Base-by-base conservation (phyloP, 179 eudicot genomes). In the Carnegiea gigantea region DNA sequence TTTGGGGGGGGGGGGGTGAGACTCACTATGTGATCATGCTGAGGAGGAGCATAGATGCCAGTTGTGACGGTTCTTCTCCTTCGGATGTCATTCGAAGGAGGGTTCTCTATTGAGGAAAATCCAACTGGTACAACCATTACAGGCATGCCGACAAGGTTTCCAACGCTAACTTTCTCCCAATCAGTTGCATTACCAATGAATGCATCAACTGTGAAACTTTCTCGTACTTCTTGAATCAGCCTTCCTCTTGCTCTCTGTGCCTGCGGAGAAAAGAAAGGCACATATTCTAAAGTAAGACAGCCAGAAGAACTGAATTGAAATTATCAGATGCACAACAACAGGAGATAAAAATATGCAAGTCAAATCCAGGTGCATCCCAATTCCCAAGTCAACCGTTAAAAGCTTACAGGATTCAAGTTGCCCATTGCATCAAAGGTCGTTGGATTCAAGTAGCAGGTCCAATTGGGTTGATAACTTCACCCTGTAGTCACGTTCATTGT, bases 131-230 rank as follows among this genome's bases (percentile, higher is more conserved):
- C 82, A 20, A 92, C 92, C 65, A 91, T 81, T 4, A 92, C 92
- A 2, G 99, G 99, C 92, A 95, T 82, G 59, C 99, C 99, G 48
- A 95, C 98, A 70, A 95, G 98, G 83, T 95, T 95, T 73, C 99
- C 98, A 83, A 93, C 65, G 78, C 97, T 91, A 75, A 93, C 95
- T 75, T 82, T 88, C 82, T 95, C 98, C 98, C 98, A 93, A 62
- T 94, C 98, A 0, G 94, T 91, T 65, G 86, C 94, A 76, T 92
- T 92, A 46, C 98, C 97, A 68, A 95, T 82, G 83, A 95, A 92
- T 38, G 99, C 98, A 83, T 95, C 94, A 0, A 94, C 98, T n/a
- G 85, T 86, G 82, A 93, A 93, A 82, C 89, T 87, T 60, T 91
- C 86, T 80, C 82, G 85, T 51, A 92, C 93, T 87, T 95, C 98